Evolutionary conservation across 305 asterid genomes (phyloP), one percentile per base, ranked within the genome.

Genomic region (Lippia alba): DNA sequence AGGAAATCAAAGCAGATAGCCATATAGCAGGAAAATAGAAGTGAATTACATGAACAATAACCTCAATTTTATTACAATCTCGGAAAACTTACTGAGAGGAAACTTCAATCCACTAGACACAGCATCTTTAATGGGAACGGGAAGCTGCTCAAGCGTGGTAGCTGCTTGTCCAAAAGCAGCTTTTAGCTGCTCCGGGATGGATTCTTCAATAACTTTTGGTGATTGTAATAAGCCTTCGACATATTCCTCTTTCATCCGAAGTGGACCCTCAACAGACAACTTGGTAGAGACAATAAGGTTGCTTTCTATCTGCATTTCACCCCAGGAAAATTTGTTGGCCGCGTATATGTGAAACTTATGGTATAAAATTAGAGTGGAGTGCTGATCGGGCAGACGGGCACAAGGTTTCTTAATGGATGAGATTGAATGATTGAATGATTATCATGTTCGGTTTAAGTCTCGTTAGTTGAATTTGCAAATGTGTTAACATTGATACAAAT

Each of bases 231-330:
- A 64, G 50, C 91, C 96, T 82, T 89, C 96, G 39, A 85, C 69
- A 72, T 85, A 89, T 80, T 89, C 97, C 77, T 91, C 96, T 78
- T 84, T 89, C 89, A 91, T 81, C 56, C 94, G 78, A 66, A 91
- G 86, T 53, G 94, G 96, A 17, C 97, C 97, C 82, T 91, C 96
- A 45, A 91, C 89, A 0, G 88, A 66, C 71, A 89, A 74, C 85
- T 75, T 89, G 72, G 84, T 74, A 24, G 85, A 78, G 76, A 89
- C 58, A 24, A 65, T 75, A 50, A 85, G 73, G 39, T 79, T 87
- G 80, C 82, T 87, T 76, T 91, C 96, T 79, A 91, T 83, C 97
- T 91, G 92, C 85, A 80, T 33, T 75, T 74, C 44, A 74, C 75
- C 71, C 71, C 30, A 24, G 41, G 44, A 65, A 61, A 30, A 30